Base-by-base conservation (phyloP, 768 basidiomycete species). In the Piloderma croceum region DNA sequence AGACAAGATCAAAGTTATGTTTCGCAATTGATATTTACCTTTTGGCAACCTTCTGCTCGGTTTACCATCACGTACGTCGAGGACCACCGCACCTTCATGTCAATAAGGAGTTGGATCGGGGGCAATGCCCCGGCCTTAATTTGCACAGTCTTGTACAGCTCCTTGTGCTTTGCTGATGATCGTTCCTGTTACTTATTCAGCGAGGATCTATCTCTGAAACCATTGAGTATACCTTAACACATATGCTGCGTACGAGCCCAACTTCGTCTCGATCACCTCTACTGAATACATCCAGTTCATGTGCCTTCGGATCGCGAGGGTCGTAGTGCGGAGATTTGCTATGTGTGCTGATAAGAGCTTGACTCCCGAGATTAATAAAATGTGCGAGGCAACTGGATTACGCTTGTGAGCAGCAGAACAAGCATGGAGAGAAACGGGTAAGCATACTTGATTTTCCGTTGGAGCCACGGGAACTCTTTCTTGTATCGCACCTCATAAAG, bases 11-110 rank as follows among this genome's bases (percentile, higher is more conserved):
- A n/a, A n/a, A n/a, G n/a, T n/a, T n/a, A 22, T 3, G 10, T 36
- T 21, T 15, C 1, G 4, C 4, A n/a, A 18, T 21, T 36, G 9
- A 7, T 13, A 48, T 42, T 6, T 39, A 42, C 45, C 24, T 36
- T 17, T 6, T 27, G 31, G 3, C 31, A 10, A 3, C 22, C 29
- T 15, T 49, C 34, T 10, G 55, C 52, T 18, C 42, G 41, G 10
- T 42, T 35, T 5, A 53, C n/a, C 63, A 64, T 62, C 9, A 54
- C 34, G 39, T 50, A 62, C 0, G 55, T 63, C 1, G 59, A 64
- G 1, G 55, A 65, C 61, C 64, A 66, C 6, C 52, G 36, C 6
- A 63, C 54, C 5, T 42, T 45, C 60, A 62, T 61, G 40, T 63
- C 56, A 13, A 61, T 34, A 6, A 62, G 25, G 2, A 63, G 50